Base-by-base conservation (phyloP, 805 yeast genomes). In the Candida xiaguanensis region DNA sequence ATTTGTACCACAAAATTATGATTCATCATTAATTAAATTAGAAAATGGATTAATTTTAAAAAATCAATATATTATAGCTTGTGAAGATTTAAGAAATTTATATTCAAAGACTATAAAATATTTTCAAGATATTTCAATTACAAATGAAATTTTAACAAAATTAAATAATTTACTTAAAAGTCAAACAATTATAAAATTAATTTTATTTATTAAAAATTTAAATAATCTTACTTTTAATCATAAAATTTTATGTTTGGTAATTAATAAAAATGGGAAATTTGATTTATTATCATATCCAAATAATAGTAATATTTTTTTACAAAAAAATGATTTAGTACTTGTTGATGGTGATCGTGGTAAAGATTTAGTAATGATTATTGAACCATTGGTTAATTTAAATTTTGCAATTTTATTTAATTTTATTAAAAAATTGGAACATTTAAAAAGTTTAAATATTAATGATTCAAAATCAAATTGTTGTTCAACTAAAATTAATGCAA, bases 271-370 rank as follows among this genome's bases (percentile, higher is more conserved):
- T 42, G 85, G 85, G 14, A 79, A 81, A 55, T 66, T 82, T 49
- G 95, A 85, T 56, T 71, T 85, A 22, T 67, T 83, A 29, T 79
- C 87, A 2, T 75, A 79, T 24, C 85, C 88, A 3, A 72, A 74
- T 42, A 76, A 75, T 49, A 75, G 88, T 11, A 83, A 82, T 50
- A 64, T 85, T 36, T 60, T 61, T 36, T 63, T 85, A 43, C 72
- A 69, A 44, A 68, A 75, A 32, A 70, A 76, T 40, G 93, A 85
- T 58, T 68, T 85, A 52, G 85, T 84, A 8, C 78, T 85, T 14
- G 82, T 83, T 41, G 93, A 85, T 61, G 95, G 93, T 39, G 95
- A 85, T 56, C 69, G 93, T 45, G 95, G 95, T 20, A 82, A 82
- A 51, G 95, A 85, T 58, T 59, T 85, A 46, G 91, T 81, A 8